Percentiles rank a stretch among this genome's conserved stretches.
Conservation (phyloP, 2,329 filamentous ascomycete genomes). For the Pseudopithomyces chartarum region DNA sequence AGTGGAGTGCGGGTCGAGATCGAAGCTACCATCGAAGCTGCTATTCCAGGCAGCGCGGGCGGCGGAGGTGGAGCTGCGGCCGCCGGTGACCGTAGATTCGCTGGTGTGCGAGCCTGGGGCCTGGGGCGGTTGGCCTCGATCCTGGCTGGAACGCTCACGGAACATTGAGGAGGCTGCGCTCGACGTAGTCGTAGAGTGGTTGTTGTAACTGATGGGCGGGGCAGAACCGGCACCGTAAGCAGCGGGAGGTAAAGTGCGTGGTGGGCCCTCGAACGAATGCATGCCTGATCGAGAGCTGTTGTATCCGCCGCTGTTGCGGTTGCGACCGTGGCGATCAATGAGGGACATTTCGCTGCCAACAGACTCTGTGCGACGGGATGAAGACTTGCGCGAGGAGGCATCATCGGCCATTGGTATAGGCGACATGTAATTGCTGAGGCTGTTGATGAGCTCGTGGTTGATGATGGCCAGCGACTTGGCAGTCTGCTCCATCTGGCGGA, state of each 20-base stretch:
- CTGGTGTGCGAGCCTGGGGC: constrained; percentile 35
- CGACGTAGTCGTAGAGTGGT: not conserved
- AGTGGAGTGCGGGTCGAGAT: constrained; percentile 14
- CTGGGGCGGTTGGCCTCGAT: constrained; percentile 24
- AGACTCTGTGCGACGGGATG: constrained; percentile 50
- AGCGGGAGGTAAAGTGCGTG: constrained; percentile 33
- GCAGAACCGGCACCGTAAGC: constrained; percentile 16
- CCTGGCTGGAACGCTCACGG: constrained; percentile 11
- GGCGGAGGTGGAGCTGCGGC: constrained; percentile 18
- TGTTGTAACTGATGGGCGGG: constrained; percentile 17
- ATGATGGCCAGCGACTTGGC: constrained; percentile 75
- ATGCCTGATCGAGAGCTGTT: constrained; percentile 40
- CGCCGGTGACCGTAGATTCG: constrained; percentile 30
- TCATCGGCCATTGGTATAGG: constrained; percentile 53
- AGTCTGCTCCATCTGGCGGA: constrained; percentile 74
- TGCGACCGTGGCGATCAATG: constrained; percentile 56
- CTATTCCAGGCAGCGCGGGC: constrained; percentile 23
- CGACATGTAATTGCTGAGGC: constrained; percentile 65
- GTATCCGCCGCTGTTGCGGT: constrained; percentile 70
- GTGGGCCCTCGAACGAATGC: constrained; percentile 33
- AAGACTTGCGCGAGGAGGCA: constrained; percentile 48
- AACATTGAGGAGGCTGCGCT: constrained; percentile 3
- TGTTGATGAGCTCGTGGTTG: constrained; percentile 69
- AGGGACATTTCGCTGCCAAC: constrained; percentile 45
- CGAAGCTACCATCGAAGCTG: constrained; percentile 25